Evolutionary conservation across 1,284 basidiomycete species (phyloP).

Genomic region (Tilletia indica): DNA sequence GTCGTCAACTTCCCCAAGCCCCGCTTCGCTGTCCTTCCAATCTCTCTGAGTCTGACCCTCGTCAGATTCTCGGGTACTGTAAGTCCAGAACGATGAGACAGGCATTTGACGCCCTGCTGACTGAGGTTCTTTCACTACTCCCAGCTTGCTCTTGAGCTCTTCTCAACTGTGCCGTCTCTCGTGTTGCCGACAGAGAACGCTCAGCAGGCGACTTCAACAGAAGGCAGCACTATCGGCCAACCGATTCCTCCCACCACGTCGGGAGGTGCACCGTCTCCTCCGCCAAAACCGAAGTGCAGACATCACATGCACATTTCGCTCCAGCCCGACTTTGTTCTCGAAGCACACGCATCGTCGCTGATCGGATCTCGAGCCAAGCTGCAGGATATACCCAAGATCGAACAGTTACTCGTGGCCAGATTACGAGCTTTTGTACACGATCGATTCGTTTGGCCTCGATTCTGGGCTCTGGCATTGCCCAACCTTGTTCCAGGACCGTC

Average conservation of each 20-base stretch:
- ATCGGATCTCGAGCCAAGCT: conserved; percentile 63
- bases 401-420: conserved; percentile 62
- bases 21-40: conserved; percentile 63
- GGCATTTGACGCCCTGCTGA: not conserved
- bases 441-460: conserved; percentile 61
- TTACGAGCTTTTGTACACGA: conserved; percentile 61
- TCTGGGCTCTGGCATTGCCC: conserved; percentile 59
- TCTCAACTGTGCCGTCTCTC: conserved; percentile 29
- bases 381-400: conserved; percentile 65
- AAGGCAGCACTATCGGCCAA: too few relatives aligned
- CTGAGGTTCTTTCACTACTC: conserved; percentile 10
- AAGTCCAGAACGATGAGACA: conserved; percentile 24
- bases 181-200: conserved; percentile 19
- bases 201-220: conserved; percentile 20
- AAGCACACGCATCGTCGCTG: conserved; percentile 61
- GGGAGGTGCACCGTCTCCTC: conserved; percentile 45
- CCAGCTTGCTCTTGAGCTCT: conserved; percentile 23
- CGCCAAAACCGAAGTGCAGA: conserved; percentile 50
- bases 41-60: conserved; percentile 62
- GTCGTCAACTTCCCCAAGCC: conserved; percentile 63
- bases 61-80: conserved; percentile 62
- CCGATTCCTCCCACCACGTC: not conserved
- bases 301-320: conserved; percentile 61
- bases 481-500: conserved; percentile 34
- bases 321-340: conserved; percentile 63